Percentiles rank a stretch among this genome's conserved stretches.
Conservation (phyloP, 257 asterid species). For the Ehretia macrophylla region DNA sequence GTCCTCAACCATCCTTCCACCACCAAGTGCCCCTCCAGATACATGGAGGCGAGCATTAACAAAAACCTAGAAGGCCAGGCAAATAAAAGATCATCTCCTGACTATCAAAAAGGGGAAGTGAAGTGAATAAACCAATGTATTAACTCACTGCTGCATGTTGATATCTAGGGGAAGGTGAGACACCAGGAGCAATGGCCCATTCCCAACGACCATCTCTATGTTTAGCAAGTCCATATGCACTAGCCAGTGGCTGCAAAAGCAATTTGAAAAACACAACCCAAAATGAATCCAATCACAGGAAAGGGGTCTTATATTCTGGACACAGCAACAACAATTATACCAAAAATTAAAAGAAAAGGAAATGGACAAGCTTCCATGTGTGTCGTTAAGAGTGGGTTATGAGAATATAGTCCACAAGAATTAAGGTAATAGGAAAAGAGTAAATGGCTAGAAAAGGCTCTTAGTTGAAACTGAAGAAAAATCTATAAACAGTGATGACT, state of each 20-base stretch:
- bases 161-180: conserved; percentile 97
- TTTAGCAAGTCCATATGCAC: conserved; percentile 99
- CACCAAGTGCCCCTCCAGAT: conserved; percentile 99
- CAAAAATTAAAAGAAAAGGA: too few species aligned
- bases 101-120: neutral
- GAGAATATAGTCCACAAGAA: too few species aligned
- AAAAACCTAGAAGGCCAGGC: conserved; percentile 61
- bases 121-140: neutral
- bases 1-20: conserved; percentile 99
- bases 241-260: conserved; percentile 77
- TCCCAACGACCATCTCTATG: conserved; percentile 99
- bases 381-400: too few species aligned
- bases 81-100: neutral
- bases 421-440: too few species aligned
- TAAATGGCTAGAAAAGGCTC: too few species aligned
- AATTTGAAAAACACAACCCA: neutral
- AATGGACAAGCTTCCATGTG: too few species aligned
- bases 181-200: conserved; percentile 99
- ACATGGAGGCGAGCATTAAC: conserved; percentile 98
- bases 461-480: too few species aligned
- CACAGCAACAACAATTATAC: conserved; percentile 1
- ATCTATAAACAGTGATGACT: too few species aligned
- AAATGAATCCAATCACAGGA: neutral
- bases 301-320: neutral
- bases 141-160: conserved; percentile 96